Conservation (phyloP, 2,329 filamentous ascomycete species). For the Colletotrichum karsti region DNA sequence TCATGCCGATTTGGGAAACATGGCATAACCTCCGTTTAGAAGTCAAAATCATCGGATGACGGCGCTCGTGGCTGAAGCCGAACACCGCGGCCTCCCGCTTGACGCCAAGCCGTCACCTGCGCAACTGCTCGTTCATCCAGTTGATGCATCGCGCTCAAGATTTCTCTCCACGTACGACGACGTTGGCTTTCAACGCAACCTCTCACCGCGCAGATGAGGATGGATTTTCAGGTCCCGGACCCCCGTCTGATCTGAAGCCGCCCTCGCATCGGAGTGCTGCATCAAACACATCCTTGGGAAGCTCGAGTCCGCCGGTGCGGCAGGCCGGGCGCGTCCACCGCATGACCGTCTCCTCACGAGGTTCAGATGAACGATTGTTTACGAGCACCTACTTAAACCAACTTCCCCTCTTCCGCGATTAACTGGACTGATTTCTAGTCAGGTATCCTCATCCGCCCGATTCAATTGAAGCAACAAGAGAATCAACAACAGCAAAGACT, state of each 20-base stretch:
- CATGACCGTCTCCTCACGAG: not conserved
- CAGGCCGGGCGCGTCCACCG: not conserved
- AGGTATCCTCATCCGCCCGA: not conserved
- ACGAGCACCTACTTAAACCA: slow-evolving; percentile 7
- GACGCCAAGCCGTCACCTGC: not conserved
- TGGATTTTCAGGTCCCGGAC: not conserved
- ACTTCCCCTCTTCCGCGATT: not conserved
- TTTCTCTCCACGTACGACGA: not conserved
- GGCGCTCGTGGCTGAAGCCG: not conserved
- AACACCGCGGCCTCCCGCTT: not conserved
- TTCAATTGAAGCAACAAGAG: not conserved
- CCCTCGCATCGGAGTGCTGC: slow-evolving; percentile 19
- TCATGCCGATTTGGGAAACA: no score
- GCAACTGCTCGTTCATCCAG: not conserved
- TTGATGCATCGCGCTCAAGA: not conserved
- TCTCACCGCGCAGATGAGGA: not conserved
- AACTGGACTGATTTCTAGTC: accelerated
- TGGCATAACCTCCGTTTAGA: no score
- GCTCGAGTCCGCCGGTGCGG: not conserved
- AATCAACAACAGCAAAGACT: not conserved
- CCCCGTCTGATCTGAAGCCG: not conserved
- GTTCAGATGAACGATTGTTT: slow-evolving; percentile 12
- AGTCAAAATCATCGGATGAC: not conserved
- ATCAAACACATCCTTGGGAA: not conserved
- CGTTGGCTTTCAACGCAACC: no score